Evolutionary conservation across 2,329 filamentous ascomycete species (phyloP), one percentile per base, ranked within the genome.

Genomic region (Fonsecaea multimorphosa): DNA sequence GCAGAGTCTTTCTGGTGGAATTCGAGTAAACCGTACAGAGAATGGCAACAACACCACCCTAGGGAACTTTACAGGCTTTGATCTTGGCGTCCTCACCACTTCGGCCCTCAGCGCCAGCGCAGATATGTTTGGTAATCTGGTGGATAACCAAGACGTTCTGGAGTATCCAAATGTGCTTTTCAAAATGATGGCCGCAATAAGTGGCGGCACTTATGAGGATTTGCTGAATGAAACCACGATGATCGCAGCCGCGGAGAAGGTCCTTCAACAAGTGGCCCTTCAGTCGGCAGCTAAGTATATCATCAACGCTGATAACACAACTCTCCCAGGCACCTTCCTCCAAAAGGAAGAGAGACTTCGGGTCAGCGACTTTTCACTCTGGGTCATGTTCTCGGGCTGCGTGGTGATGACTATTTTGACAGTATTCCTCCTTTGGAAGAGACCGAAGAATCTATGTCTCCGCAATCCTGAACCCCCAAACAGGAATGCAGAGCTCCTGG

Each of bases 101-200:
- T 24, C 57, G 29, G 65, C 68, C 24, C 44, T 62, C 3, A n/a
- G 14, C 3, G 65, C 53, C 36, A 38, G 34, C 31, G 44, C 60
- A 19, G 34, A 51, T 12, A 70, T 70, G 64, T 69, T 70, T 32
- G 68, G 68, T 12, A 38, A 66, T 38, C n/a, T 55, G 4, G 12
- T 49, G 12, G 63, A 61, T 12, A 38, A 49, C 22, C 11, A 58
- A 9, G 16, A 44, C 6, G 56, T 32, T 19, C 34, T 58, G 14
- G 67, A 70, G 24, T 67, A 56, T 40, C 68, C 68, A 2, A 64
- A 69, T 34, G 59, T 67, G 1, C 54, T 69, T 24, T 66, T 69
- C 54, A 70, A 67, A 54, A 24, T 66, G 19, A 70, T 71, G 68
- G 67, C 69, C 16, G n/a, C 24, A 3, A 32, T 53, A 7, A 32